phyloP scores from a whole-genome alignment of 2,329 filamentous ascomycete genomes.

The Cylindrodendrum hubeiense region DNA sequence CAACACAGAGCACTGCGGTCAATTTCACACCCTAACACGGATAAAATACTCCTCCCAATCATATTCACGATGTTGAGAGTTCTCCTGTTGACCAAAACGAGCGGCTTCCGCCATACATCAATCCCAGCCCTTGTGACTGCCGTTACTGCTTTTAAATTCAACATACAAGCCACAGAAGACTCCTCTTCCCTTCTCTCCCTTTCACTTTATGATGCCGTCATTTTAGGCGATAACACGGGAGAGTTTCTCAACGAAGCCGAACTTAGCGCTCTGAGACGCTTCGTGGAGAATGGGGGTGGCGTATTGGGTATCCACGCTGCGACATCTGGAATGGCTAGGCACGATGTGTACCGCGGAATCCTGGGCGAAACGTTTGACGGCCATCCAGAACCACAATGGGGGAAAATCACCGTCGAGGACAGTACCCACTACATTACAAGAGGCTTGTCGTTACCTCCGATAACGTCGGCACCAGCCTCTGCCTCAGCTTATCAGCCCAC shows the following conservation, averaged over 20 bases:
- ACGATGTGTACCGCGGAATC: slow-evolving; percentile 14
- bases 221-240: slow-evolving; percentile 26
- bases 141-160: slow-evolving; percentile 14
- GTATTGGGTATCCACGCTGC: slow-evolving; percentile 33
- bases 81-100: slow-evolving; percentile 27
- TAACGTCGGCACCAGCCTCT: neutral
- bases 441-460: fast-evolving
- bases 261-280: neutral
- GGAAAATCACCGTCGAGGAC: slow-evolving; percentile 3
- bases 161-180: slow-evolving; percentile 20
- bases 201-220: slow-evolving; percentile 8
- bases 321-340: neutral
- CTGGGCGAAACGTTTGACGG: slow-evolving; percentile 24
- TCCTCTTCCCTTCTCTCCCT: slow-evolving; percentile 3
- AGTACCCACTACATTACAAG: slow-evolving; percentile 8
- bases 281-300: slow-evolving; percentile 20
- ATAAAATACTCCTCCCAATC: too few relatives aligned
- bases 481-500: neutral
- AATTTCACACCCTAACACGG: too few relatives aligned
- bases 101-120: slow-evolving; percentile 27
- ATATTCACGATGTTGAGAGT: too few relatives aligned
- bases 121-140: slow-evolving; percentile 23
- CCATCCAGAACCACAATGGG: slow-evolving; percentile 28
- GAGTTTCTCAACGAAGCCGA: slow-evolving; percentile 6
- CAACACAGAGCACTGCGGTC: too few relatives aligned